Base-by-base conservation (phyloP, 2,329 filamentous ascomycete species). In the Mycogone perniciosa region DNA sequence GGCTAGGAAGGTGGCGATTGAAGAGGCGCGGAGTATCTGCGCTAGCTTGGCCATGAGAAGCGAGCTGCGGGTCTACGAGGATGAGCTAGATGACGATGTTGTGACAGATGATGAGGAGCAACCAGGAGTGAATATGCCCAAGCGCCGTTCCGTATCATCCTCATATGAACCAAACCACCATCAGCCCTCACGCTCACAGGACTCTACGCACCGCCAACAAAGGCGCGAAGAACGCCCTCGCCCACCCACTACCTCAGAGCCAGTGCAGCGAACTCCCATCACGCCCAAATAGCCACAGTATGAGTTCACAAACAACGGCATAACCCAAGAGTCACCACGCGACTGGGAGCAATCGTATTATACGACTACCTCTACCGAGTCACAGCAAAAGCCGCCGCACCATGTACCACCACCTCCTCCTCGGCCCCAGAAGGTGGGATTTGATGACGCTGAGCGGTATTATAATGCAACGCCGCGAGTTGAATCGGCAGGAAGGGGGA, bases 31-130 rank as follows among this genome's bases (percentile, higher is more conserved):
- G 47, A 71, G 70, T 44, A 71, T 76, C 26, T 77, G 75, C 54
- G 74, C 75, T 39, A 69, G 67, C 50, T 64, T 78, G 11, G 75
- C 76, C 6, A 77, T 78, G 75, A 67, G 76, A 37, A 77, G 76
- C 56, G 75, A 78, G 53, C 57, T 78, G 13, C 66, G 75, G 5
- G 64, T 62, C 1, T 68, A 65, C 35, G 66, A 68, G 0, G 68
- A 71, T 35, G 69, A 71, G 10, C 57, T 60, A 1, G 64, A 67
- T 0, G 66, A 67, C 0, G 65, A 66, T 1, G 55, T 51, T 2
- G 56, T 51, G 1, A 63, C 46, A 3, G 67, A 70, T 9, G 64
- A 67, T 1, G 68, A 69, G 5, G 61, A 58, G 3, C 55, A 56
- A n/a, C 5, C 46, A 1, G 13, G 27, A 29, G 53, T 50, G 3